Evolutionary conservation across 2,329 filamentous ascomycete genomes (phyloP), one percentile per base, ranked within the genome.

Genomic region (Talaromyces marneffei): DNA sequence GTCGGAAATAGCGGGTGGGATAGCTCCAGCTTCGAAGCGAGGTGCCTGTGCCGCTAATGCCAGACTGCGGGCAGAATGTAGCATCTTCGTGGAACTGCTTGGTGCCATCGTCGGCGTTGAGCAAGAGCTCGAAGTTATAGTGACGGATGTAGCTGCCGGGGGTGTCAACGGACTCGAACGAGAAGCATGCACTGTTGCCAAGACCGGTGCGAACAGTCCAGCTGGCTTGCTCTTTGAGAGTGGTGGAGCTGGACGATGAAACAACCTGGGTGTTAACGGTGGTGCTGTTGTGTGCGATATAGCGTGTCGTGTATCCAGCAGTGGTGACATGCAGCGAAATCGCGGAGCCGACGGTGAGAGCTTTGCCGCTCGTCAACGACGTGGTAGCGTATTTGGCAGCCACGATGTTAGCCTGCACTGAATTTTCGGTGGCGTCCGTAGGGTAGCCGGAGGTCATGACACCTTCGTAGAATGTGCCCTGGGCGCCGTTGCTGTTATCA

Each of bases 101-200:
- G 18, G 60, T 61, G 27, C 54, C 54, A 16, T 61, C 60, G 12
- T 61, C 20, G 14, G 60, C 60, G 14, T 61, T 50, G 35, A 57
- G 44, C 25, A 57, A 29, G 25, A 61, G 44, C 35, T 57, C 54
- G 50, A 57, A 61, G 44, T 58, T 42, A 27, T 61, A 57, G 44
- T 61, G 60, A 14, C 60, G 54, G 8, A 61, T 61, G 27, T 52
- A 61, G 54, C 60, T 61, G 7, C 54, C 60, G 5, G 60, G 54
- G 14, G 54, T 61, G n/a, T 61, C 60, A 5, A 61, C 60, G 5
- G 60, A 61, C 54, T 61, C 60, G 40, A 61, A 61, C 2, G 60
- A 61, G 53, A 57, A 61, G 54, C 60, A 61, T 10, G 40, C 55
- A 44, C 60, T 58, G 33, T 61, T 57, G 20, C 33, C 60, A 35